Percentiles rank a stretch among this genome's conserved stretches.
phyloP scores from a whole-genome alignment of 176 grass and related monocot species.

The Carex myosuroides region DNA sequence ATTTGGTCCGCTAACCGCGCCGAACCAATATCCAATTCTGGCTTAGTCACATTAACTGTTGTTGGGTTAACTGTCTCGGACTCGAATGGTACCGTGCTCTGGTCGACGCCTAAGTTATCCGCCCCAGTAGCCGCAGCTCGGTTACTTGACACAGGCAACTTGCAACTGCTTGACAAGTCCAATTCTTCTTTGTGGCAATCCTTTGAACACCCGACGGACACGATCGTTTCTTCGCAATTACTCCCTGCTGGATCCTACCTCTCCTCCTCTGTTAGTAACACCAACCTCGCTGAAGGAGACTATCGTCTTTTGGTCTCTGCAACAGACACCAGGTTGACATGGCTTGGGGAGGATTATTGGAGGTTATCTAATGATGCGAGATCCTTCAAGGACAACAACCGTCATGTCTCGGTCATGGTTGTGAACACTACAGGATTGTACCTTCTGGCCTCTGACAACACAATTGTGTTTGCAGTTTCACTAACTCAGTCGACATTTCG shows the following conservation, averaged over 20 bases:
- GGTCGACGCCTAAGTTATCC: slow-evolving; percentile 41
- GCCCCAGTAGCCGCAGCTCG: slow-evolving; percentile 34
- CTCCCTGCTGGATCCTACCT: slow-evolving; percentile 41
- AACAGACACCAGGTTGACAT: slow-evolving; percentile 36
- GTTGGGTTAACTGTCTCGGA: slow-evolving; percentile 38
- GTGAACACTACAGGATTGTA: slow-evolving; percentile 53
- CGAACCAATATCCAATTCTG: slow-evolving; percentile 33
- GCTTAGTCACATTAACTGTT: slow-evolving; percentile 32
- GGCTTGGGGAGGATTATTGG: slow-evolving; percentile 64
- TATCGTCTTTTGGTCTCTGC: slow-evolving; percentile 34
- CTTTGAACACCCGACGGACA: slow-evolving; percentile 61
- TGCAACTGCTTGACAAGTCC: slow-evolving; percentile 43
- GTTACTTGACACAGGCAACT: slow-evolving; percentile 62
- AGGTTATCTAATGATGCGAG: slow-evolving; percentile 49
- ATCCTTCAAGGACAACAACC: slow-evolving; percentile 39
- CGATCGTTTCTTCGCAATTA: slow-evolving; percentile 46
- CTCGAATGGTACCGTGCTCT: slow-evolving; percentile 37
- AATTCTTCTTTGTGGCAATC: slow-evolving; percentile 77
- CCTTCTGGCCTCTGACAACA: slow-evolving; percentile 24
- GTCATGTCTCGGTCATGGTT: slow-evolving; percentile 37
- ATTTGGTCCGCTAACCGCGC: slow-evolving; percentile 71
- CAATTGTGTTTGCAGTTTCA: slow-evolving; percentile 27
- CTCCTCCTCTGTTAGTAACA: slow-evolving; percentile 8
- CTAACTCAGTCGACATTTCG: slow-evolving; percentile 39
- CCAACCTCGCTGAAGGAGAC: slow-evolving; percentile 32